Base-by-base conservation (phyloP, 2,329 filamentous ascomycete genomes). In the Sordariomycetes sp. region DNA sequence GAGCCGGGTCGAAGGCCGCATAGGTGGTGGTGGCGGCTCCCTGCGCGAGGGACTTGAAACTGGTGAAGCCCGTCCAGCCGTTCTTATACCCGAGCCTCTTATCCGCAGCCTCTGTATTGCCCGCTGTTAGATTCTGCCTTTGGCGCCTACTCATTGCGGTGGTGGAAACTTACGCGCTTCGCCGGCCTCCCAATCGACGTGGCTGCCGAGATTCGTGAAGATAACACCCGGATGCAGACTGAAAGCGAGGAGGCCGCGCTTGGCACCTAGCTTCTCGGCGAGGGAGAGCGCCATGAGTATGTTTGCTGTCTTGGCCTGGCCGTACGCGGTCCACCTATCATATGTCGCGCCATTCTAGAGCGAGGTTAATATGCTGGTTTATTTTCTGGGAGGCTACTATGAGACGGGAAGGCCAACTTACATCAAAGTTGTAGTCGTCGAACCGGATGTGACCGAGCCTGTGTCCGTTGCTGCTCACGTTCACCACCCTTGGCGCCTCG, bases 381-480 rank as follows among this genome's bases (percentile, higher is more conserved):
- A 43, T 4, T 16, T 16, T 43, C 5, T 14, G 18, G 3, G 37
- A 37, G 37, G 4, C 28, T 8, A 32, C 28, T 32, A 37, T 37
- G 28, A 32, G 4, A 32, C 28, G 4, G 8, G 8, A 8, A 32
- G 28, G 4, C 28, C 28, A n/a, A 59, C 37, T 51, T 60, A 71
- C 71, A 37, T 69, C 65, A 60, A 78, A 78, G 37, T 76, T 74
- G 46, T 68, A 72, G 62, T 79, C 76, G 52, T 69, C 67, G 60
- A 73, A 78, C 2, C 74, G 67, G 18, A 79, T 64, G 1, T 72
- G 72, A 2, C 67, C 65, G 14, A 78, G 54, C 6, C 71, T 67
- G 61, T 79, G 70, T 1, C 75, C 76, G 35, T 72, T 65, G 62
- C 76, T 78, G 28, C 70, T 70, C 8, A 80, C 65, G 60, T 71